Conservation (phyloP, 768 basidiomycete genomes). For the Hydnum rufescens region DNA sequence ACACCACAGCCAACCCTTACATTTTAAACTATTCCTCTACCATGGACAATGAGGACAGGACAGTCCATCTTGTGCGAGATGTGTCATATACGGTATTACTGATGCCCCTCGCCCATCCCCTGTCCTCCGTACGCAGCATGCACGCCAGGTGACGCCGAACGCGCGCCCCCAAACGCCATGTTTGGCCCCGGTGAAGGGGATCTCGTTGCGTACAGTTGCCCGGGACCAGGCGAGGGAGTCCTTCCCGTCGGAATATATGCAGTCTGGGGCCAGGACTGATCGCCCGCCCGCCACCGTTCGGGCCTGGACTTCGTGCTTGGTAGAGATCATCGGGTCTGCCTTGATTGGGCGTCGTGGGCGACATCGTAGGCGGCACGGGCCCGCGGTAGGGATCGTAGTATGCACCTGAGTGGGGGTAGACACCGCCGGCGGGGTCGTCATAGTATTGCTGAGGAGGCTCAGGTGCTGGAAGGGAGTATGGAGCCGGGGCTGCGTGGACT, state of each 20-base stretch:
- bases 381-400: conserved; percentile 73
- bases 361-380: conserved; percentile 44
- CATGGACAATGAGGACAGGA: no score
- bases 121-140: conserved; percentile 23
- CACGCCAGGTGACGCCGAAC: conserved; percentile 25
- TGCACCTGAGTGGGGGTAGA: conserved; percentile 14
- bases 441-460: conserved; percentile 60
- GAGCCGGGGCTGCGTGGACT: conserved; percentile 1
- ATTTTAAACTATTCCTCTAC: not conserved
- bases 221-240: conserved; percentile 16
- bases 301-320: not conserved
- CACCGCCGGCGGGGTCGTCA: conserved; percentile 38
- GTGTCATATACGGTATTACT: no score
- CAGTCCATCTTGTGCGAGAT: no score
- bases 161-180: conserved; percentile 3
- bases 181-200: conserved; percentile 7
- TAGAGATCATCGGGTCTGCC: not conserved
- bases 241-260: conserved; percentile 3
- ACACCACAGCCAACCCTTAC: not conserved
- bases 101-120: no score
- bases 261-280: conserved; percentile 15
- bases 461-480: conserved; percentile 46
- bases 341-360: not conserved
- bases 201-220: conserved; percentile 13
- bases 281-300: conserved; percentile 6